phyloP scores from a whole-genome alignment of 257 asterid genomes.

The Petrea volubilis region DNA sequence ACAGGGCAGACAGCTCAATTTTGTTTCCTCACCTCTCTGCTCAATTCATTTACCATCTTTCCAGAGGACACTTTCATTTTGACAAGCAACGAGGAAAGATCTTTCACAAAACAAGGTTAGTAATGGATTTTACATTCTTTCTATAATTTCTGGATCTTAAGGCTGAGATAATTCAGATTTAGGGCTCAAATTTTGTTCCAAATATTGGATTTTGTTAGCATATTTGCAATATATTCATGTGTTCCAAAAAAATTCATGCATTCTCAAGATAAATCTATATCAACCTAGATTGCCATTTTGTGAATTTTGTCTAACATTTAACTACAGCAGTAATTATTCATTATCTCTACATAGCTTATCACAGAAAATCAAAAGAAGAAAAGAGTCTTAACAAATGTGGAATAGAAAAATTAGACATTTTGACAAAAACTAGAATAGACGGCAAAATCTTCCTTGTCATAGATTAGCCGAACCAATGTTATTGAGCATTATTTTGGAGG shows the following conservation, averaged over 20 bases:
- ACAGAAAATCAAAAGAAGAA: background rate
- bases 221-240: background rate
- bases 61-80: constrained; percentile 3
- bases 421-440: background rate
- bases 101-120: constrained; percentile 21
- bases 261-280: constrained; percentile 14
- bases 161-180: background rate
- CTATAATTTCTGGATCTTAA: constrained; percentile 2
- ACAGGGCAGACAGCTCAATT: constrained; percentile 1
- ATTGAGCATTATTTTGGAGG: background rate
- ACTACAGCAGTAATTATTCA: background rate
- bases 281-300: background rate
- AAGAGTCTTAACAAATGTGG: background rate
- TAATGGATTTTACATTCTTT: background rate
- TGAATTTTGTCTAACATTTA: background rate
- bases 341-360: background rate
- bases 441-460: background rate
- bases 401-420: background rate
- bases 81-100: background rate
- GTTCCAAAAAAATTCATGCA: background rate
- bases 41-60: background rate
- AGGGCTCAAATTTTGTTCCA: constrained; percentile 12
- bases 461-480: background rate
- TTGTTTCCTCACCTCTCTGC: constrained; percentile 17
- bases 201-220: background rate